Percentiles rank a stretch among this genome's conserved stretches.
Evolutionary conservation across 2,329 filamentous ascomycete genomes (phyloP).

Genomic region (Dothideomycetes sp.): DNA sequence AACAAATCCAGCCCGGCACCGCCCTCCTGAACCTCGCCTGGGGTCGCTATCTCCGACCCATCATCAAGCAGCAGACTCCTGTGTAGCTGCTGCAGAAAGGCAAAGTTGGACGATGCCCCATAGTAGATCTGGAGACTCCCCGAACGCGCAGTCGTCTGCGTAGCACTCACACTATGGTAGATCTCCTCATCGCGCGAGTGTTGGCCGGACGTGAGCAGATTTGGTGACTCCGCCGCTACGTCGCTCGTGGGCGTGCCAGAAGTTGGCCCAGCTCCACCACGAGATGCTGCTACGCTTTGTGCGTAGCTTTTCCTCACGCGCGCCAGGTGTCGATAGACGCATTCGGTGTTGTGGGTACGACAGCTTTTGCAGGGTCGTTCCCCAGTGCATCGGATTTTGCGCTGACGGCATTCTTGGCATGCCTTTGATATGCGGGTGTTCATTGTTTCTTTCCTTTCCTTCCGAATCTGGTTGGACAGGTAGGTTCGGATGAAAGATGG

Average conservation of each 20-base stretch:
- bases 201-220: not conserved
- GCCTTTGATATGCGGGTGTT: not conserved
- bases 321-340: constrained; percentile 5
- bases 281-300: too few species aligned
- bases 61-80: constrained; percentile 13
- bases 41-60: not conserved
- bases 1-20: constrained; percentile 19
- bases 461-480: too few species aligned
- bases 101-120: constrained; percentile 19
- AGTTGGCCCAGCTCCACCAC: not conserved
- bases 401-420: constrained; percentile 8
- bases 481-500: too few species aligned
- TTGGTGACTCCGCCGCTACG: not conserved
- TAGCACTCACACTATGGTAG: constrained; percentile 8
- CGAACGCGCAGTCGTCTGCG: not conserved
- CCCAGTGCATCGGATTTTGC: constrained; percentile 8
- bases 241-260: not conserved
- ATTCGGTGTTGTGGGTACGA: constrained; percentile 1
- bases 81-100: constrained; percentile 22
- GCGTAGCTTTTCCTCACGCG: not conserved
- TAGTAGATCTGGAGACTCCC: constrained; percentile 16
- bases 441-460: too few species aligned
- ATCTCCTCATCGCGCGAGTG: constrained; percentile 3
- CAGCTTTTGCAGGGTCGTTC: constrained; percentile 7
- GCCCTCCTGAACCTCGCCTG: constrained; percentile 13